A percentile compares a stretch with the other conserved stretches of the same genome.
phyloP scores from a whole-genome alignment of 2,329 filamentous ascomycete genomes.

The Colletotrichum sp. region DNA sequence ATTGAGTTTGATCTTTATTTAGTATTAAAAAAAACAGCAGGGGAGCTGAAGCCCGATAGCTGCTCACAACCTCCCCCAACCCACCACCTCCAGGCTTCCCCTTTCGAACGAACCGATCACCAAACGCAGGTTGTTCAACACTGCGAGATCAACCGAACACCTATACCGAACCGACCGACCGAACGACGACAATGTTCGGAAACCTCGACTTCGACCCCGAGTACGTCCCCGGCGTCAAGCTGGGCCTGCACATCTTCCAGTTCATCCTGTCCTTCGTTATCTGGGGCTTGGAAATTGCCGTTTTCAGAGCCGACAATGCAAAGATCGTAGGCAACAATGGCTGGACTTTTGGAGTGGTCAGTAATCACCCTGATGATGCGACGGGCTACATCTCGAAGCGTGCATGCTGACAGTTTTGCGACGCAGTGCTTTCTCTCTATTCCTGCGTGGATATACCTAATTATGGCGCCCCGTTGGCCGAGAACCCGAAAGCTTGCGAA shows the following conservation, averaged over 20 bases:
- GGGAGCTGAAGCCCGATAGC: constrained; percentile 15
- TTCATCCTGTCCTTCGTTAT: constrained; percentile 58
- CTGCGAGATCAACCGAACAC: background rate
- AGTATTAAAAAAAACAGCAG: constrained; percentile 13
- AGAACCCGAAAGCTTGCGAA: constrained; percentile 67
- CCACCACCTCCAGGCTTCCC: background rate
- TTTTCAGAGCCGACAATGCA: constrained; percentile 56
- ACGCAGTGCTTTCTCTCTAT: constrained; percentile 67
- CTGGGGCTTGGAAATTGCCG: constrained; percentile 64
- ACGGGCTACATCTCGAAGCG: background rate
- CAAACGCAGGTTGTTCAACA: background rate
- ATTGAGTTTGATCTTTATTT: constrained; percentile 20
- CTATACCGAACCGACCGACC: background rate
- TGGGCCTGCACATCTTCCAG: constrained; percentile 62
- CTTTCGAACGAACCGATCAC: background rate
- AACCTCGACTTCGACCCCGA: constrained; percentile 59
- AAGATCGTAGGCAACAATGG: constrained; percentile 62
- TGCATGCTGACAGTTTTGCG: constrained; percentile 3
- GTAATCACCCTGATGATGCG: constrained; percentile 28
- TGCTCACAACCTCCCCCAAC: background rate
- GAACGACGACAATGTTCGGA: constrained; percentile 42
- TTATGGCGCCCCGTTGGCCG: constrained; percentile 68
- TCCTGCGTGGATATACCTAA: constrained; percentile 68
- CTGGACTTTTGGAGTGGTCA: constrained; percentile 69
- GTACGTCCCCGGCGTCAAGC: constrained; percentile 59